Base-by-base conservation (phyloP, 495 filamentous ascomycete species). In the Saxophila tyrrhenica region DNA sequence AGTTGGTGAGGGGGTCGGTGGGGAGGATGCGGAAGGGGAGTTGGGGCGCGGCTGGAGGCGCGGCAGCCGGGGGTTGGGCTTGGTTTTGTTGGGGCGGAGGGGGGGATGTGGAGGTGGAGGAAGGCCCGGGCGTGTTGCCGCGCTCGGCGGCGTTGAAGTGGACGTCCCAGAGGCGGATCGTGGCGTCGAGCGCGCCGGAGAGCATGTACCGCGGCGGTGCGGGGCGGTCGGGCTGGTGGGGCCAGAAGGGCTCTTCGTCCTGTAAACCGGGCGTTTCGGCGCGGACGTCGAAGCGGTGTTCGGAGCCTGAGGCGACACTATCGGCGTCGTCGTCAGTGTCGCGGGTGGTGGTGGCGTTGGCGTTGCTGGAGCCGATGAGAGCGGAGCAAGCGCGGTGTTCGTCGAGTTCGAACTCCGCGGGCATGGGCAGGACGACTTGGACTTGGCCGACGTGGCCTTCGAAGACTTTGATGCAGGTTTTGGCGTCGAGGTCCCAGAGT, bases 361-460 rank as follows among this genome's bases (percentile, higher is more conserved):
- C 7, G n/a, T n/a, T n/a, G n/a, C n/a, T n/a, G n/a, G n/a, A n/a
- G n/a, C n/a, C n/a, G n/a, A n/a, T n/a, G n/a, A 35, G 29, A 13
- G 29, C 29, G 13, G 29, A 35, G 29, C 29, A 35, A 35, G 29
- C 29, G 39, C 76, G 70, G 22, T 80, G 78, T 16, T 83, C 79
- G 60, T 95, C 88, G n/a, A 89, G 80, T 58, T 95, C 89, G 56
- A 90, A 92, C 58, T 94, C 89, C 20, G 80, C 72, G 0, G 91
- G 87, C 38, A 97, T 72, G 0, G 83, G 76, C 20, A 92, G 69
- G 13, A 95, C 83, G 63, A 95, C 88, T 63, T 97, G 94, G 1
- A 97, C 91, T 57, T 94, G 89, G 25, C 89, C 92, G 22, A 96
- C 87, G 59, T 97, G 92, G n/a, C 89, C 90, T 60, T 91, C 79